Evolutionary conservation across 129 eudicot species (phyloP).

Genomic region (Flaveria bidentis): DNA sequence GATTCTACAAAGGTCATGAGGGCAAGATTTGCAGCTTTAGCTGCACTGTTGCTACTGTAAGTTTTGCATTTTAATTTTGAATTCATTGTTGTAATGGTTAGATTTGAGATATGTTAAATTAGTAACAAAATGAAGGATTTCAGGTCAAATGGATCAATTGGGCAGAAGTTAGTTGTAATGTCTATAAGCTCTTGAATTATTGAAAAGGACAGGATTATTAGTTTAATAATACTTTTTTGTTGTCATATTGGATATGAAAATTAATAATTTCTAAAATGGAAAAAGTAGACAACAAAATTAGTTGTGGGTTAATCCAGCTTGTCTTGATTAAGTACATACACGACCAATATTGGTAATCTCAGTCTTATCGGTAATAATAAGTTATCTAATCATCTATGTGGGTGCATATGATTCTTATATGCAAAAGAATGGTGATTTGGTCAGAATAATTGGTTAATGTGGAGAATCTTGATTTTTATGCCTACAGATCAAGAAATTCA

Average conservation of each 20-base stretch:
- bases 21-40: slow-evolving; percentile 90
- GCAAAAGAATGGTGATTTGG: slow-evolving; percentile 3
- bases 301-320: background rate
- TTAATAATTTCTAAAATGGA: background rate
- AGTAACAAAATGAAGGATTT: background rate
- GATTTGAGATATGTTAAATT: background rate
- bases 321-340: too few relatives aligned
- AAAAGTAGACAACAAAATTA: background rate
- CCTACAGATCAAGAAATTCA: slow-evolving; percentile 90
- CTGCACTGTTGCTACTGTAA: slow-evolving; percentile 81
- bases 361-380: too few relatives aligned
- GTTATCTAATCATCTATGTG: too few relatives aligned
- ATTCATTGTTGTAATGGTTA: background rate
- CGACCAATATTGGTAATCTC: too few relatives aligned
- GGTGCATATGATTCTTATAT: background rate
- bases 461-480: slow-evolving; percentile 22
- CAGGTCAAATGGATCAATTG: slow-evolving; percentile 7
- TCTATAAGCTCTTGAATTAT: background rate
- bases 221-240: background rate
- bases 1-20: slow-evolving; percentile 81
- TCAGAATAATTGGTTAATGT: slow-evolving; percentile 14
- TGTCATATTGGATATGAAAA: background rate
- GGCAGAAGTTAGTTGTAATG: background rate
- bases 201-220: background rate
- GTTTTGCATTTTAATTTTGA: slow-evolving; percentile 5